A percentile compares a stretch with the other conserved stretches of the same genome.
Conservation (phyloP, 2,329 filamentous ascomycete genomes). For the Ophiostoma piceae region DNA sequence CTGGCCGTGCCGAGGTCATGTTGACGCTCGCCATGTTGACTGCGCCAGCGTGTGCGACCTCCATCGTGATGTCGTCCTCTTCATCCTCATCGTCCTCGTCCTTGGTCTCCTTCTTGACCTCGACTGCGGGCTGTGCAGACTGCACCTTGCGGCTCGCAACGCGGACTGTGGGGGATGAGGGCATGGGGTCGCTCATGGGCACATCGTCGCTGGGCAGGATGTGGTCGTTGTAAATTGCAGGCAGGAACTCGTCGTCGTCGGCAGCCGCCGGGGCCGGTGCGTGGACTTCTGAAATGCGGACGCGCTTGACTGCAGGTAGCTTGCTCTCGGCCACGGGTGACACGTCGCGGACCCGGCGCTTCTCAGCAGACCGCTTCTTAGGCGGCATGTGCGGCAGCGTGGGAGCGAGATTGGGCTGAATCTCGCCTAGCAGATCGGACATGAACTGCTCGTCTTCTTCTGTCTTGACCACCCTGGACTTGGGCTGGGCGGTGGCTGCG, state of each 20-base stretch:
- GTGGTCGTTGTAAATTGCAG: constrained; percentile 55
- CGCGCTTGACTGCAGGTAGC: constrained; percentile 47
- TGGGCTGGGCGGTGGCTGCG: constrained; percentile 54
- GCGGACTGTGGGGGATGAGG: constrained; percentile 80
- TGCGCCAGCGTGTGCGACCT: constrained; percentile 71
- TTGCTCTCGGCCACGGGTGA: constrained; percentile 63
- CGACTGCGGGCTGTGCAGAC: constrained; percentile 33
- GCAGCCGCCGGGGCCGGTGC: constrained; percentile 45
- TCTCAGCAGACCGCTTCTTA: constrained; percentile 66
- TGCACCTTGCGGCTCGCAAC: constrained; percentile 66
- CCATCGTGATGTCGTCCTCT: constrained; percentile 80
- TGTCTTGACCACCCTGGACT: constrained; percentile 82
- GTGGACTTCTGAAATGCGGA: constrained; percentile 48
- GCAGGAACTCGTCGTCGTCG: constrained; percentile 49
- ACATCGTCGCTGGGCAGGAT: constrained; percentile 41
- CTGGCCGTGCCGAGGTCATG: constrained; percentile 71
- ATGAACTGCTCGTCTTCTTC: constrained; percentile 88
- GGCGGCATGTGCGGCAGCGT: constrained; percentile 53
- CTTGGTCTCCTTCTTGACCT: constrained; percentile 40
- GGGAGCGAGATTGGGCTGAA: constrained; percentile 66
- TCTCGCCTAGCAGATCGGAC: constrained; percentile 74
- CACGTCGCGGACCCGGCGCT: constrained; percentile 64
- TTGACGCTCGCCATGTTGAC: constrained; percentile 71
- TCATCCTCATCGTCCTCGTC: constrained; percentile 51
- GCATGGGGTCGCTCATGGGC: constrained; percentile 77